phyloP scores from a whole-genome alignment of 2,329 filamentous ascomycete genomes.

The Trichophyton verrucosum region DNA sequence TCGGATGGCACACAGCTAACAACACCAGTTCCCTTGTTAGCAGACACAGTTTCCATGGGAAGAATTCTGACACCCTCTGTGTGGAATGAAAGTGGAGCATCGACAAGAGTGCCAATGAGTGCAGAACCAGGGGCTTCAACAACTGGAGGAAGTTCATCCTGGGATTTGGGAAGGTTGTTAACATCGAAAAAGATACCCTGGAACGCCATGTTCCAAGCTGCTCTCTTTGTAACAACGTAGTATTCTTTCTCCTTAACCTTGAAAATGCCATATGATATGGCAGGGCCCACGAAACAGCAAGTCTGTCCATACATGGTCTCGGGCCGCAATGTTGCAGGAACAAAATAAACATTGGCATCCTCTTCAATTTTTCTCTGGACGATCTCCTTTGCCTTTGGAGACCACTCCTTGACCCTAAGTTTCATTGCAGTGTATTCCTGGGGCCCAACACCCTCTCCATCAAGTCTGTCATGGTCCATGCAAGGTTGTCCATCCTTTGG shows the following conservation, averaged over 20 bases:
- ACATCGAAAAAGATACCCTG: slow-evolving; percentile 63
- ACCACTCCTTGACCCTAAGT: slow-evolving; percentile 82
- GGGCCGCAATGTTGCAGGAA: slow-evolving; percentile 81
- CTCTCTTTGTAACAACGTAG: slow-evolving; percentile 68
- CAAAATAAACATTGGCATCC: slow-evolving; percentile 69
- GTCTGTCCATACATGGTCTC: slow-evolving; percentile 99
- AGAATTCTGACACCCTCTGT: slow-evolving; percentile 73
- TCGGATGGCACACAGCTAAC: slow-evolving; percentile 94
- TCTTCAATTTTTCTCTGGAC: slow-evolving; percentile 68
- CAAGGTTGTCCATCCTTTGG: slow-evolving; percentile 81
- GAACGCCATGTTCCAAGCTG: slow-evolving; percentile 90
- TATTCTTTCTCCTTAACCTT: slow-evolving; percentile 66
- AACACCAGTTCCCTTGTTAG: slow-evolving; percentile 90
- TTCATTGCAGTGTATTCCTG: slow-evolving; percentile 93
- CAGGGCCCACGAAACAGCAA: slow-evolving; percentile 83
- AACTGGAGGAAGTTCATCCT: slow-evolving; percentile 62
- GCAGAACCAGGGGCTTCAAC: slow-evolving; percentile 65
- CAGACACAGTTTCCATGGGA: slow-evolving; percentile 87
- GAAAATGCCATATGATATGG: slow-evolving; percentile 76
- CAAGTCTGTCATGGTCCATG: slow-evolving; percentile 73
- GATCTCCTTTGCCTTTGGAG: slow-evolving; percentile 57
- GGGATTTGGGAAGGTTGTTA: slow-evolving; percentile 40
- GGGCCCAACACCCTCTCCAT: slow-evolving; percentile 68
- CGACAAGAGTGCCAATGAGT: slow-evolving; percentile 65
- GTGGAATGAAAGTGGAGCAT: slow-evolving; percentile 80